Conservation (phyloP, 768 basidiomycete genomes). For the Trametes villosa region DNA sequence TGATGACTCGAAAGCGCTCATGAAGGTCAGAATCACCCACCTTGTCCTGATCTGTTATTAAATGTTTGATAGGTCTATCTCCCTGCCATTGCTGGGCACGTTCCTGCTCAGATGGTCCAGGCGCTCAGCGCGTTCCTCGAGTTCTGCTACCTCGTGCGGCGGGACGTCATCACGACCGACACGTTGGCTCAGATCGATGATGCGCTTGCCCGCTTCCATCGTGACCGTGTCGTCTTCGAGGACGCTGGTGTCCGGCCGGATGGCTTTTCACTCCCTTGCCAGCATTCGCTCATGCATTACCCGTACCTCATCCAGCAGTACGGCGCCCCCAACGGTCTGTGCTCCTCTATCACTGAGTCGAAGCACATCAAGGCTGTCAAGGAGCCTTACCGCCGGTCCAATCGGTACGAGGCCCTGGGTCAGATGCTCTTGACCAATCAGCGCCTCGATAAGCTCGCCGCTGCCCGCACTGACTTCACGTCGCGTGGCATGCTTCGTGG, state of each 20-base stretch:
- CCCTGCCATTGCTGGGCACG: constrained; percentile 23
- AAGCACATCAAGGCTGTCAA: constrained; percentile 34
- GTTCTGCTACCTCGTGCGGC: constrained; percentile 31
- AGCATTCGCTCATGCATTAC: constrained; percentile 28
- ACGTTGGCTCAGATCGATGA: constrained; percentile 15
- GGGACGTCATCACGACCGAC: neutral
- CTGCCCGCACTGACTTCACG: constrained; percentile 23
- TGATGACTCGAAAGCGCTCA: constrained; percentile 33
- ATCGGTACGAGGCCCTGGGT: constrained; percentile 20
- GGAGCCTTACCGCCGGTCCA: constrained; percentile 31
- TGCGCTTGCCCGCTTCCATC: constrained; percentile 21
- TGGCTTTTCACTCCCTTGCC: constrained; percentile 29
- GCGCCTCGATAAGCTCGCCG: constrained; percentile 32
- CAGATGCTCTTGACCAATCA: constrained; percentile 33
- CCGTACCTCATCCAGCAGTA: constrained; percentile 21
- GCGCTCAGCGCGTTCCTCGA: constrained; percentile 26
- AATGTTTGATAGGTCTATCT: constrained; percentile 25
- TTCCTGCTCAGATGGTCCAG: constrained; percentile 24
- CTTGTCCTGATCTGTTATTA: too few relatives aligned
- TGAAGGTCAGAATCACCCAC: constrained; percentile 27
- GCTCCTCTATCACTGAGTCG: constrained; percentile 34
- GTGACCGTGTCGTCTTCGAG: constrained; percentile 18
- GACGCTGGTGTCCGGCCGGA: constrained; percentile 19
- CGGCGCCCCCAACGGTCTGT: constrained; percentile 32
- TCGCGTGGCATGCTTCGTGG: constrained; percentile 23